A percentile compares a stretch with the other conserved stretches of the same genome.
Evolutionary conservation across 306 rosid genomes (phyloP).

Genomic region (Senna tora): DNA sequence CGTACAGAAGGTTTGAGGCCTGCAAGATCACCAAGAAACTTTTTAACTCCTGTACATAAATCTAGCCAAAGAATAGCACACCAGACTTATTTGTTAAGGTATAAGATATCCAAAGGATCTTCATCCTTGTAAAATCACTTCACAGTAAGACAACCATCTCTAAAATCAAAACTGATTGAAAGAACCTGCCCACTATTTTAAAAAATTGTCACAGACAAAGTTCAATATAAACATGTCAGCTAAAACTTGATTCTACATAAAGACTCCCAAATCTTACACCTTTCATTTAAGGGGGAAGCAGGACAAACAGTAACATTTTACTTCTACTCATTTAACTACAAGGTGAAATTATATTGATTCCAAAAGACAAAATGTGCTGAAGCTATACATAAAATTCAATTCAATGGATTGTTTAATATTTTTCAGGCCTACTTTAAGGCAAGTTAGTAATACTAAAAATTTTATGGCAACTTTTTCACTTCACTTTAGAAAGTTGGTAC

Average conservation of each 20-base stretch:
- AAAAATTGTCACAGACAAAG: background rate
- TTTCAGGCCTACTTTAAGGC: background rate
- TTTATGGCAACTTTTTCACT: background rate
- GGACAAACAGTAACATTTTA: background rate
- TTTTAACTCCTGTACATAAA: conserved; percentile 31
- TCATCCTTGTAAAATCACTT: background rate
- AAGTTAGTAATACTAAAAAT: background rate
- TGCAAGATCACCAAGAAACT: conserved; percentile 47
- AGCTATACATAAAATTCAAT: background rate
- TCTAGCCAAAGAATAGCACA: background rate
- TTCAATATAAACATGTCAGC: background rate
- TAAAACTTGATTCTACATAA: background rate
- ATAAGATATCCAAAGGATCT: background rate
- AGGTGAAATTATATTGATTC: background rate
- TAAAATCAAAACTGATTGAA: background rate
- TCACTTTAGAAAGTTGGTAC: background rate
- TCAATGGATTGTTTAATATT: background rate
- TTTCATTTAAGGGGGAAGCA: background rate
- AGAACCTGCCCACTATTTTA: background rate
- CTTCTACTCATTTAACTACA: background rate
- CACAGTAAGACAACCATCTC: background rate
- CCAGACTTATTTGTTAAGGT: conserved; percentile 13
- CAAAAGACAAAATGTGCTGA: background rate
- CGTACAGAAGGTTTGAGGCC: conserved; percentile 92
- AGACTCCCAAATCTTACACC: background rate